Evolutionary conservation across 257 asterid species (phyloP).

Genomic region (Scutellaria baicalensis): DNA sequence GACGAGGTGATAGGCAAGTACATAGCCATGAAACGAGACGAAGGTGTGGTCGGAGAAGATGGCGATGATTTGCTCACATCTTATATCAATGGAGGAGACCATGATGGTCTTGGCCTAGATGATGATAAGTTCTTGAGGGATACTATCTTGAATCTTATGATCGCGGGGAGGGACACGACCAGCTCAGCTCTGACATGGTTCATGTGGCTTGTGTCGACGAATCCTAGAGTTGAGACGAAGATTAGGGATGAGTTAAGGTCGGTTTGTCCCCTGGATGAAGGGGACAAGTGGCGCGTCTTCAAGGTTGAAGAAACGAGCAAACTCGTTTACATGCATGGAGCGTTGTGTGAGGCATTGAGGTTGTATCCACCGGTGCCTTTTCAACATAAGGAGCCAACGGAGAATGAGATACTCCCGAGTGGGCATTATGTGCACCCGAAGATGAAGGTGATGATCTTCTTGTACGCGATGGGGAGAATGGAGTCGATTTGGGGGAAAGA

Average conservation of each 20-base stretch:
- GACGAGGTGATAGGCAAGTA: constrained; percentile 32
- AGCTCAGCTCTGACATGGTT: constrained; percentile 73
- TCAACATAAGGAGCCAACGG: constrained; percentile 47
- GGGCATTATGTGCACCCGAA: constrained; percentile 52
- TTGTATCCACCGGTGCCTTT: constrained; percentile 69
- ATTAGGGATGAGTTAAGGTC: constrained; percentile 38
- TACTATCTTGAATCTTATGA: constrained; percentile 48
- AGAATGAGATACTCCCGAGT: constrained; percentile 41
- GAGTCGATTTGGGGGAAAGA: constrained; percentile 58
- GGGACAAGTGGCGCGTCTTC: constrained; percentile 20
- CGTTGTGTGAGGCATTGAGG: constrained; percentile 52
- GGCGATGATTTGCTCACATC: constrained; percentile 46
- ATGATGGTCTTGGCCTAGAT: not conserved
- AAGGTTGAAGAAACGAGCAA: constrained; percentile 28
- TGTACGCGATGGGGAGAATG: constrained; percentile 76
- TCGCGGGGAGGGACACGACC: constrained; percentile 66
- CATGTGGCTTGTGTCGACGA: constrained; percentile 43
- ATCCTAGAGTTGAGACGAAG: constrained; percentile 41
- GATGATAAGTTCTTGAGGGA: constrained; percentile 52
- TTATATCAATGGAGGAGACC: constrained; percentile 26
- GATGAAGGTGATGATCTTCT: constrained; percentile 34
- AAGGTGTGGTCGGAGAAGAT: constrained; percentile 7
- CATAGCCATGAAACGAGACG: constrained; percentile 33
- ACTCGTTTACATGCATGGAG: constrained; percentile 50
- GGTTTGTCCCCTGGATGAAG: constrained; percentile 9